A percentile compares a stretch with the other conserved stretches of the same genome.
Conservation (phyloP, 2,329 filamentous ascomycete genomes). For the Myriosclerotinia curreyana region DNA sequence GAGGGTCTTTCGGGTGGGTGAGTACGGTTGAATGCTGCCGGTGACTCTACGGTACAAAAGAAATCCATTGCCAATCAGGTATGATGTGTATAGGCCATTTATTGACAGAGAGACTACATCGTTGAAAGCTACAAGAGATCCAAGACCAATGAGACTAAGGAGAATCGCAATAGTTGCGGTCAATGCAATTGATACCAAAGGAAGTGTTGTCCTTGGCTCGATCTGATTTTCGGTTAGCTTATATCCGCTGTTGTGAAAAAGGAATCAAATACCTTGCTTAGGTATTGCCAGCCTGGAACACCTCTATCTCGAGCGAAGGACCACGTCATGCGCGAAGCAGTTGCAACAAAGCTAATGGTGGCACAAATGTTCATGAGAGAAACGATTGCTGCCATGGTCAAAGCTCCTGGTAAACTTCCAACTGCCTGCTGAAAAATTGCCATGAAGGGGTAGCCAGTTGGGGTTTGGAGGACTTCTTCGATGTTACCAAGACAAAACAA, state of each 20-base stretch:
- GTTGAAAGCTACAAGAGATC: conserved; percentile 49
- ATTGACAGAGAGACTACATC: conserved; percentile 46
- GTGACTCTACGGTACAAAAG: conserved; percentile 20
- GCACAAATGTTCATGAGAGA: conserved; percentile 41
- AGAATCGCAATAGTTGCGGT: conserved; percentile 14
- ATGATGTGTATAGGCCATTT: conserved; percentile 16
- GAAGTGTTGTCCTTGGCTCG: not conserved
- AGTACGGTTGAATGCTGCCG: conserved; percentile 18
- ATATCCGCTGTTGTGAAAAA: not conserved
- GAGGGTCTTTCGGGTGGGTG: not conserved
- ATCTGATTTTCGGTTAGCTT: not conserved
- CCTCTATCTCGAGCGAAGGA: conserved; percentile 47
- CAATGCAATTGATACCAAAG: conserved; percentile 2
- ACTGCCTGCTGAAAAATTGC: conserved; percentile 51
- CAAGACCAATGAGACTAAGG: conserved; percentile 45
- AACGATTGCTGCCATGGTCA: conserved; percentile 47
- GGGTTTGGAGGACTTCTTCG: conserved; percentile 41
- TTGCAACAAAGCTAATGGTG: conserved; percentile 40
- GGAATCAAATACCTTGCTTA: conserved; percentile 36
- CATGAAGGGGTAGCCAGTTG: conserved; percentile 47
- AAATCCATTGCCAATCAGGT: conserved; percentile 15
- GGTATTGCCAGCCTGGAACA: conserved; percentile 42
- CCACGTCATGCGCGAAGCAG: conserved; percentile 41
- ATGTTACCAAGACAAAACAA: conserved; percentile 40
- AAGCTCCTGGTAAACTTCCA: conserved; percentile 45